Percentiles rank a stretch among this genome's conserved stretches.
Evolutionary conservation across 202 grass and related monocot genomes (phyloP).

Genomic region (Thinopyrum obtusiflorum): DNA sequence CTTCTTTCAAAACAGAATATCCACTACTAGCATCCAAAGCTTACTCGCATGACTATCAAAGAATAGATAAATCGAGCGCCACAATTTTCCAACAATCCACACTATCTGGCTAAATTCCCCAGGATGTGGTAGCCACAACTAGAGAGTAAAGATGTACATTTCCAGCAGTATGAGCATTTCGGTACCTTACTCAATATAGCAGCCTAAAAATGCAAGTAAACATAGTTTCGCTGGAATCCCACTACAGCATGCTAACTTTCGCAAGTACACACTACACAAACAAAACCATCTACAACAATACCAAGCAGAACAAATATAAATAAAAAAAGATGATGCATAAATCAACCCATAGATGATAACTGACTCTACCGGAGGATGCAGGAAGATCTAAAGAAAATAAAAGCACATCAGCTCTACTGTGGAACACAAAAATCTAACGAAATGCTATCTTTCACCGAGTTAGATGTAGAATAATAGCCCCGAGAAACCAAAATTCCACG

Average conservation of each 20-base stretch:
- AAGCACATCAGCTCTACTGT: neutral
- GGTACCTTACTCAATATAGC: conserved; percentile 8
- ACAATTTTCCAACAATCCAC: neutral
- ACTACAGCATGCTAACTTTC: conserved; percentile 3
- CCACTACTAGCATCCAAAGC: conserved; percentile 10
- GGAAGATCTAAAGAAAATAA: neutral
- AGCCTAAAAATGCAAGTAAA: neutral
- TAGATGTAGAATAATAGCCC: neutral
- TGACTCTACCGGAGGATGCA: neutral
- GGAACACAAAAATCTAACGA: neutral
- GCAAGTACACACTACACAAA: neutral
- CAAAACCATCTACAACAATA: neutral
- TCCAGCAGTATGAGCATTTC: neutral
- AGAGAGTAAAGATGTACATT: conserved; percentile 21
- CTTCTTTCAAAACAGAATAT: neutral
- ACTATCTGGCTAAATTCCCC: neutral
- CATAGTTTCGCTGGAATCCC: conserved; percentile 17
- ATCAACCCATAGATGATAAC: neutral
- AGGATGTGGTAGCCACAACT: conserved; percentile 11
- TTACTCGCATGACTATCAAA: neutral
- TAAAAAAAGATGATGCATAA: neutral
- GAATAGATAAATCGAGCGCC: neutral
- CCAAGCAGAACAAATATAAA: neutral
- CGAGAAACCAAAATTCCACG: neutral
- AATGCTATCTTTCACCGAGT: neutral